These are phyloP conservation scores for Ricinus communis DNA, from an alignment of 345 rosid species.

Conservation along the genomic window DNA sequence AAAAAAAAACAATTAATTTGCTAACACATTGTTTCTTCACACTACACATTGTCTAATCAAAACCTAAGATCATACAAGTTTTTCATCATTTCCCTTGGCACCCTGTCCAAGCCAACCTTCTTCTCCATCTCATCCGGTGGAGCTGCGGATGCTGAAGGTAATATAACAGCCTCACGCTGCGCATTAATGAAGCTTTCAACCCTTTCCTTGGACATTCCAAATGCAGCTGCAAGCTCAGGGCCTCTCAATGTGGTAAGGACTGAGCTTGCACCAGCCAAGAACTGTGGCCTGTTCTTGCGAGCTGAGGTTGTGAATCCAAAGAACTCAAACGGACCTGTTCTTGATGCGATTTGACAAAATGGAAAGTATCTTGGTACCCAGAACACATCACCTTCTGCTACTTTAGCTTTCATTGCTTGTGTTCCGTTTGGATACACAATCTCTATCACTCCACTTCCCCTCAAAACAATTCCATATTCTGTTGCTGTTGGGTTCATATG, in stretches of 20 bases:
- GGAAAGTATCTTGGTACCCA: conserved; percentile 84
- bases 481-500: conserved; percentile 86
- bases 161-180: conserved; percentile 61
- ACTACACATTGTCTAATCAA: conserved; percentile 13
- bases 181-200: conserved; percentile 38
- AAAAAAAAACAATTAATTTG: neutral
- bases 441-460: conserved; percentile 69
- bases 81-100: conserved; percentile 8
- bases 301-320: conserved; percentile 90
- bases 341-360: conserved; percentile 78
- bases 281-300: conserved; percentile 70
- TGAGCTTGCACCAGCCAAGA: conserved; percentile 67
- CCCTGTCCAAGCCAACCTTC: conserved; percentile 3
- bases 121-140: conserved; percentile 35
- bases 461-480: conserved; percentile 70
- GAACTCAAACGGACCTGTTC: conserved; percentile 60
- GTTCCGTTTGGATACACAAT: conserved; percentile 79
- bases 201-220: conserved; percentile 51
- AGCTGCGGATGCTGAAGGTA: conserved; percentile 57
- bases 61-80: conserved; percentile 30
- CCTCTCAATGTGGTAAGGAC: conserved; percentile 40
- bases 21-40: conserved; percentile 1
- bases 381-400: conserved; percentile 68
- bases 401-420: conserved; percentile 50
- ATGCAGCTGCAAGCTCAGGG: conserved; percentile 56